Conservation (phyloP, 495 filamentous ascomycete genomes). For the Letharia columbiana region DNA sequence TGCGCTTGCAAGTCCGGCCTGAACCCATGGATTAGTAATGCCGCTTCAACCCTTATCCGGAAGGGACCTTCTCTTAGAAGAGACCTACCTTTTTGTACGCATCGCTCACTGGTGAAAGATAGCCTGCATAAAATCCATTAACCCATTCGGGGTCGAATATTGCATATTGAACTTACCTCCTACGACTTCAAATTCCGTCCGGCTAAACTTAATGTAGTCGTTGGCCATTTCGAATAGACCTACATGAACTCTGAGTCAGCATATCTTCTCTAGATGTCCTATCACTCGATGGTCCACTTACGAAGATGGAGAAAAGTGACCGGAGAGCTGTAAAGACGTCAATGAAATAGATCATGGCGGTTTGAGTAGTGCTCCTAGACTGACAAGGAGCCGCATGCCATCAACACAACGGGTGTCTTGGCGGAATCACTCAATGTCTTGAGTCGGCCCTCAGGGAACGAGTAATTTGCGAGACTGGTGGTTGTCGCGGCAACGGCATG, state of each 20-base stretch:
- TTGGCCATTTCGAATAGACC: constrained; percentile 40
- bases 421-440: constrained; percentile 55
- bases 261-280: background rate
- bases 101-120: constrained; percentile 21
- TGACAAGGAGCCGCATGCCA: constrained; percentile 90
- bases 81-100: constrained; percentile 44
- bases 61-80: background rate
- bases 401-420: constrained; percentile 71
- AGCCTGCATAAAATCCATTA: constrained; percentile 3
- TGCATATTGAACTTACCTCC: constrained; percentile 3
- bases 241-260: background rate
- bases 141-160: background rate
- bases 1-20: constrained; percentile 50
- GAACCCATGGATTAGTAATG: background rate
- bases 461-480: constrained; percentile 46
- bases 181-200: constrained; percentile 29
- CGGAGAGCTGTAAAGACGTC: constrained; percentile 8
- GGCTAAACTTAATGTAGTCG: constrained; percentile 19
- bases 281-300: background rate
- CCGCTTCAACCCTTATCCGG: background rate
- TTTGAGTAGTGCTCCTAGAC: constrained; percentile 67
- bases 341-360: constrained; percentile 31
- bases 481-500: constrained; percentile 24
- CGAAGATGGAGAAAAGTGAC: constrained; percentile 14
- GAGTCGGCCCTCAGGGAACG: constrained; percentile 63